Conservation (phyloP, 2,329 filamentous ascomycete genomes). For the Aspergillus sp. region DNA sequence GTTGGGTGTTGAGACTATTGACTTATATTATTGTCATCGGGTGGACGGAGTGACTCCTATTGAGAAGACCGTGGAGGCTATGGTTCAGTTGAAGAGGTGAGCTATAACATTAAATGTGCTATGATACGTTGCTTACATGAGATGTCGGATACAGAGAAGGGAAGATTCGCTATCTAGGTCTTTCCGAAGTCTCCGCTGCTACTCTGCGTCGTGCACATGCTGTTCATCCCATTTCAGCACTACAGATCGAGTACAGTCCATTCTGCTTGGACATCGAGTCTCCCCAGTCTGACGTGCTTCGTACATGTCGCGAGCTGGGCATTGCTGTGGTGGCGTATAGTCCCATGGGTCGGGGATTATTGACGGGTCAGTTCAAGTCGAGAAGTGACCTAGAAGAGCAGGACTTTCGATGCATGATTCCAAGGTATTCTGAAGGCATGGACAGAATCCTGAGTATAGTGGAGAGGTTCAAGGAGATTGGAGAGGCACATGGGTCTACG, state of each 20-base stretch:
- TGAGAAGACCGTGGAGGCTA: constrained; percentile 48
- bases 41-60: constrained; percentile 47
- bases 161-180: constrained; percentile 54
- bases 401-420: constrained; percentile 52
- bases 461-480: constrained; percentile 51
- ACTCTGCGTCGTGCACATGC: constrained; percentile 53
- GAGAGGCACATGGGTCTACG: constrained; percentile 57
- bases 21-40: constrained; percentile 50
- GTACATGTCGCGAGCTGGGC: constrained; percentile 60
- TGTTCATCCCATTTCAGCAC: constrained; percentile 51
- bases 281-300: constrained; percentile 51
- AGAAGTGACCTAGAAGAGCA: constrained; percentile 49
- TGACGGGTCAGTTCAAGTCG: constrained; percentile 55
- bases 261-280: constrained; percentile 54
- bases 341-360: constrained; percentile 61
- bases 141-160: constrained; percentile 35
- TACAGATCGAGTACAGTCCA: constrained; percentile 56
- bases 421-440: constrained; percentile 54
- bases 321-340: constrained; percentile 60
- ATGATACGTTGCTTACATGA: no score
- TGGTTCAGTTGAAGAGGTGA: constrained; percentile 47
- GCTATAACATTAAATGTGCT: not conserved
- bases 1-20: constrained; percentile 42
- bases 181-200: constrained; percentile 48
- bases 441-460: constrained; percentile 58